Evolutionary conservation across 345 rosid species (phyloP).

Genomic region (Streptanthus diversifolius): DNA sequence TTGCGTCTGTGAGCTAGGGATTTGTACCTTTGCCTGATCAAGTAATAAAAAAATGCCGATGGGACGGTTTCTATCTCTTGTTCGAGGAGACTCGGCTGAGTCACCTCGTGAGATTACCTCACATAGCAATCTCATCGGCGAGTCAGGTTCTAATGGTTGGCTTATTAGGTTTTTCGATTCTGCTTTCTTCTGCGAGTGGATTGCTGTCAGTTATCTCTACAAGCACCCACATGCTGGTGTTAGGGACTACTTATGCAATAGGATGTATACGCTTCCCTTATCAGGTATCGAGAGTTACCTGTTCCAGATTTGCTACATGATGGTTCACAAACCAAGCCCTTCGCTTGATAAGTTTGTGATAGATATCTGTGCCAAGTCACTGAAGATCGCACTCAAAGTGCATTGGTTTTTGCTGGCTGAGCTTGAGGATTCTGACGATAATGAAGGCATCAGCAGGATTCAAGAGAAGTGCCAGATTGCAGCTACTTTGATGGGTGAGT

Average conservation of each 20-base stretch:
- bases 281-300: constrained; percentile 88
- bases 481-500: constrained; percentile 94
- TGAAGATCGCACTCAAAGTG: constrained; percentile 88
- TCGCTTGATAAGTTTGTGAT: constrained; percentile 96
- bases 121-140: constrained; percentile 54
- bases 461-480: constrained; percentile 99
- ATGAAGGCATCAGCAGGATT: constrained; percentile 92
- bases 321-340: constrained; percentile 97
- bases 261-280: constrained; percentile 95
- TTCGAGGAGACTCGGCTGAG: constrained; percentile 62
- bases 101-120: constrained; percentile 91
- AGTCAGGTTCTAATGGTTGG: constrained; percentile 95
- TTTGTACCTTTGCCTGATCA: constrained; percentile 48
- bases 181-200: constrained; percentile 99
- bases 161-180: constrained; percentile 98
- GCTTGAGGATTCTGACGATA: constrained; percentile 92
- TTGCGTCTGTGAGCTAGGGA: constrained; percentile 27
- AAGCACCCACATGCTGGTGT: constrained; percentile 95
- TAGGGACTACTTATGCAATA: constrained; percentile 92
- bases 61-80: constrained; percentile 90
- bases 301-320: constrained; percentile 92
- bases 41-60: constrained; percentile 51
- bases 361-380: constrained; percentile 79
- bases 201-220: constrained; percentile 97
- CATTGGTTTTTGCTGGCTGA: constrained; percentile 98